Percentiles rank a stretch among this genome's conserved stretches.
These are phyloP conservation scores for Acanthamoeba royreba DNA, from an alignment of 208 protist genomes.

Conservation along the genomic window DNA sequence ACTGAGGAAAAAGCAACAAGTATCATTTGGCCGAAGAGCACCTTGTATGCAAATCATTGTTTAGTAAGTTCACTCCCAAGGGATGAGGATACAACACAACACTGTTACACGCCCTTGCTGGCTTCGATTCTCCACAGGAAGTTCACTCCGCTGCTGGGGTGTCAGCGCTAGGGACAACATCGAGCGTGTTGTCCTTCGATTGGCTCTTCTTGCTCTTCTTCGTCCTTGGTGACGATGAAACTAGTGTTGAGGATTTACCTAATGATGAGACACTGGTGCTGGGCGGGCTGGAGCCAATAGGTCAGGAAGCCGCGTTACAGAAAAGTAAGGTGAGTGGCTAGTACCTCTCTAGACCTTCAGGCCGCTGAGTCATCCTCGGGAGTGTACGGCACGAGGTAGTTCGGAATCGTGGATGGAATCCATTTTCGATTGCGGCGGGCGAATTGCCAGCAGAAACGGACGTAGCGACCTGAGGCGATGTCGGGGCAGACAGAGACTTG, in stretches of 20 bases:
- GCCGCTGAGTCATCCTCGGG: background rate
- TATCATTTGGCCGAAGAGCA: no score
- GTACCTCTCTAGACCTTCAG: background rate
- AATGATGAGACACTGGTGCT: no score
- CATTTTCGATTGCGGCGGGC: background rate
- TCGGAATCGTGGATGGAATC: background rate
- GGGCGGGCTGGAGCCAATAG: no score
- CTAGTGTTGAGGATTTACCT: no score
- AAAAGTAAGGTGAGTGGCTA: background rate
- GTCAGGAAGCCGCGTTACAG: no score
- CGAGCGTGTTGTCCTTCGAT: background rate
- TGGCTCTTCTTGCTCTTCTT: background rate
- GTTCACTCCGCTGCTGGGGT: background rate
- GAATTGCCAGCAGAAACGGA: background rate
- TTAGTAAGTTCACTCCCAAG: no score
- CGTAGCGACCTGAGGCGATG: background rate
- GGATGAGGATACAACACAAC: no score
- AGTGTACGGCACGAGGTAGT: background rate
- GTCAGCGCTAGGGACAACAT: background rate
- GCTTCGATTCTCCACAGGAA: no score
- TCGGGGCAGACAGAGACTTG: background rate
- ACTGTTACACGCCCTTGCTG: no score
- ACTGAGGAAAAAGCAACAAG: no score
- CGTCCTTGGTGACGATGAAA: background rate
- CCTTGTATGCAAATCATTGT: no score